Evolutionary conservation across 441 rosid species (phyloP).

Genomic region (Rhodomyrtus psidioides): DNA sequence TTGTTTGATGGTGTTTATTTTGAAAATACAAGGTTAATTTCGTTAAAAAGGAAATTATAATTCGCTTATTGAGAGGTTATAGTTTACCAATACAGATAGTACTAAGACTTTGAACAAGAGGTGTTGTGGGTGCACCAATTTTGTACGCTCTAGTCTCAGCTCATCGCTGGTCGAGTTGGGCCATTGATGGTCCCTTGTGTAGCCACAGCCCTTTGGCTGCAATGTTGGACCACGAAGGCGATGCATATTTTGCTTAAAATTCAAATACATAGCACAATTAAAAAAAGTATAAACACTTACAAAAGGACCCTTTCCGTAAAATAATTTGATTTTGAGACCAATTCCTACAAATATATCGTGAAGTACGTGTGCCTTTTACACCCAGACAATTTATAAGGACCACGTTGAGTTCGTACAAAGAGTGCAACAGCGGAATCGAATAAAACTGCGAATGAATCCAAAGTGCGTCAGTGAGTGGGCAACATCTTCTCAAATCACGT

Average conservation of each 20-base stretch:
- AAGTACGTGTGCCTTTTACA: neutral
- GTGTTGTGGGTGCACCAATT: neutral
- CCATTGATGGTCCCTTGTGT: neutral
- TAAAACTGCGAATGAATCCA: neutral
- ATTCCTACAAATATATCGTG: neutral
- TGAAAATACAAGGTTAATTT: neutral
- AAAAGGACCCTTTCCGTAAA: neutral
- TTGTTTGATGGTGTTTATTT: neutral
- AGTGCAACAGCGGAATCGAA: neutral
- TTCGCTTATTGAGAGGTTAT: neutral
- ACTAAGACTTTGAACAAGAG: rapidly evolving
- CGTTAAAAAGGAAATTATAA: neutral
- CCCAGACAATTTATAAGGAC: neutral
- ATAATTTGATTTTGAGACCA: neutral
- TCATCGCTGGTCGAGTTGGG: neutral
- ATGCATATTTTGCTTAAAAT: neutral
- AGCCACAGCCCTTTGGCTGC: neutral
- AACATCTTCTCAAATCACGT: neutral
- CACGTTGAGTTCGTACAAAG: neutral
- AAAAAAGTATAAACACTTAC: neutral
- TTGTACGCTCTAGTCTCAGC: rapidly evolving
- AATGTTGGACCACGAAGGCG: no score
- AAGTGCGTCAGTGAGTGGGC: neutral
- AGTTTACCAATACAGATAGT: neutral
- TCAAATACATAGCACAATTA: neutral